These are phyloP conservation scores for Auxenochlorella pyrenoidosa DNA, from an alignment of 139 green algal species.

Conservation along the genomic window DNA sequence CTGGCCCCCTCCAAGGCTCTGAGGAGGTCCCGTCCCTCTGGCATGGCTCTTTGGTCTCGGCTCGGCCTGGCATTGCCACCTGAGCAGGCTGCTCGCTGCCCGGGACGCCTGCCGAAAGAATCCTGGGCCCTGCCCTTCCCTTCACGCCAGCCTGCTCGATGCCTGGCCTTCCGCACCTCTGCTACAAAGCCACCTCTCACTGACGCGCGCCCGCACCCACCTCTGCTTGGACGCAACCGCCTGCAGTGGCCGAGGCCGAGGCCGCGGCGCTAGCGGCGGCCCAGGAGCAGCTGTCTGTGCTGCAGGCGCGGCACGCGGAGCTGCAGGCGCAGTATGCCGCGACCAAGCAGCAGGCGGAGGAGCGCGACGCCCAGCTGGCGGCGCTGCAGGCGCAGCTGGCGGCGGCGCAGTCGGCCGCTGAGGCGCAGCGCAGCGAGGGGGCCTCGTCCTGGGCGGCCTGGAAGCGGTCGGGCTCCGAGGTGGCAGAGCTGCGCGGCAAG, in stretches of 20 bases:
- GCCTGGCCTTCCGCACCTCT: too few relatives aligned
- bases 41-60: too few relatives aligned
- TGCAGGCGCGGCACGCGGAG: background rate
- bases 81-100: too few relatives aligned
- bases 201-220: too few relatives aligned
- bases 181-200: too few relatives aligned
- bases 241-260: background rate
- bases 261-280: background rate
- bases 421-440: background rate
- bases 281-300: background rate
- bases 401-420: background rate
- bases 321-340: background rate
- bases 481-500: background rate
- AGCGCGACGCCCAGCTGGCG: conserved; percentile 11
- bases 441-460: background rate
- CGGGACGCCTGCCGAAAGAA: too few relatives aligned
- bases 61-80: too few relatives aligned
- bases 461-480: background rate
- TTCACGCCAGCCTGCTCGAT: too few relatives aligned
- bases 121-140: too few relatives aligned
- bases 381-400: background rate
- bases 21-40: too few relatives aligned
- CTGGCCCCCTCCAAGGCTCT: too few relatives aligned
- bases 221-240: too few relatives aligned
- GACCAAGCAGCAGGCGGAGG: background rate